Evolutionary conservation across 345 rosid genomes (phyloP), one percentile per base, ranked within the genome.

Genomic region (Pseudoturritis turrita): DNA sequence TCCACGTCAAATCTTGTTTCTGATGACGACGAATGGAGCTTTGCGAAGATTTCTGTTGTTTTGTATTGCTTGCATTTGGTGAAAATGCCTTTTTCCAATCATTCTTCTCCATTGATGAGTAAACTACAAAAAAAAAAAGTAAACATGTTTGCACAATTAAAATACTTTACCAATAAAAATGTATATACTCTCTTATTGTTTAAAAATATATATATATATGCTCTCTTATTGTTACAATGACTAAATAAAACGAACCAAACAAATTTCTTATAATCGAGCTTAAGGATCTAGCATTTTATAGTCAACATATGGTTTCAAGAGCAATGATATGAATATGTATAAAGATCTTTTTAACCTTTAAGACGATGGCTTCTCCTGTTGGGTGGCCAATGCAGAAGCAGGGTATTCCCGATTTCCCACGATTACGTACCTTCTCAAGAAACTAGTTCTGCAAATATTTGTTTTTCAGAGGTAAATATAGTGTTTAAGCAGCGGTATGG

Each of bases 321-420:
- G 41, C 9, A 45, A 68, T 50, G 22, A 22, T 63, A 17, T 23
- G 4, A 54, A 43, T 5, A 54, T 35, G 40, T 52, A 15, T 17
- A 4, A 23, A 45, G 15, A 63, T 28, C 35, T 22, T 23, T 15
- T 29, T 52, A 65, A 88, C 97, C 85, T 94, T 88, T 26, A 94
- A 83, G 54, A 88, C 79, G 59, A 91, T 89, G 50, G 97, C 89
- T 13, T 83, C 98, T 21, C 98, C 97, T 1, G 96, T 91, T 12
- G 98, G 91, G 79, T 94, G 98, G 28, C 96, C 97, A 75, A 91
- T 83, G 75, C 87, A 88, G 70, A 94, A 94, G 80, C 92, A 94
- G 10, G 91, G 95, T 31, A 88, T 68, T 55, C 89, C 88, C 3
- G 95, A 26, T 86, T 68, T 55, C 89, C 88, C 3, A 81, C 89